Evolutionary conservation across 2,329 filamentous ascomycete genomes (phyloP), one percentile per base, ranked within the genome.

Genomic region (Trichophyton simii): DNA sequence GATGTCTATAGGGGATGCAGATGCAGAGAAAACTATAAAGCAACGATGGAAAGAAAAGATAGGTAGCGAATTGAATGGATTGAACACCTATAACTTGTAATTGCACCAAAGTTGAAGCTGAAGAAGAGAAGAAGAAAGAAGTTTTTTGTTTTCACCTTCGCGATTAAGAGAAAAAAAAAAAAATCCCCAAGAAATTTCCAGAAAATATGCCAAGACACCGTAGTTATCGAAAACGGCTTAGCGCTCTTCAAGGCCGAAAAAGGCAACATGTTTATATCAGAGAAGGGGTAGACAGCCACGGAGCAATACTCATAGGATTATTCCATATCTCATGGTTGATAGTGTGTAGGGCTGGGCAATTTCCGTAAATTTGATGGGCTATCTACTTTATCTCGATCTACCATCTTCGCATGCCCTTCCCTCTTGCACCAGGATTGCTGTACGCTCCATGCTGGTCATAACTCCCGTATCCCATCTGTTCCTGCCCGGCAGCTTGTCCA

Each of bases 381-480:
- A 34, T 55, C 13, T 55, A 11, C 38, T n/a, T 25, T 42, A 18
- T n/a, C 3, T 25, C n/a, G 41, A 8, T 58, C 72, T 72, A 77
- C 69, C 75, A 70, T 65, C 75, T 68, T 59, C 74, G 67, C 62
- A 70, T 66, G 61, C 66, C 63, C 58, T 69, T 66, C 44, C 74
- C 69, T 63, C 76, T 72, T 60, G 73, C 71, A 48, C 73, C 67
- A 20, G 65, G 73, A 41, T 69, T 71, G 65, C 68, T 71, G 65
- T 70, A 74, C 57, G 70, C 72, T 25, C 71, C 73, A 44, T 73
- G 73, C 62, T 73, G 74, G 48, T 75, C 72, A 54, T 73, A 75
- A 42, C 73, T 74, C 60, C 72, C 74, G 58, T 72, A 76, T 61
- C 73, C 73, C 73, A 76, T 76, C 62, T 75, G 76, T 18, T 70